Percentiles rank a stretch among this genome's conserved stretches.
These are phyloP conservation scores for Komagataella kurtzmanii DNA, from an alignment of 805 yeast species.

Conservation along the genomic window DNA sequence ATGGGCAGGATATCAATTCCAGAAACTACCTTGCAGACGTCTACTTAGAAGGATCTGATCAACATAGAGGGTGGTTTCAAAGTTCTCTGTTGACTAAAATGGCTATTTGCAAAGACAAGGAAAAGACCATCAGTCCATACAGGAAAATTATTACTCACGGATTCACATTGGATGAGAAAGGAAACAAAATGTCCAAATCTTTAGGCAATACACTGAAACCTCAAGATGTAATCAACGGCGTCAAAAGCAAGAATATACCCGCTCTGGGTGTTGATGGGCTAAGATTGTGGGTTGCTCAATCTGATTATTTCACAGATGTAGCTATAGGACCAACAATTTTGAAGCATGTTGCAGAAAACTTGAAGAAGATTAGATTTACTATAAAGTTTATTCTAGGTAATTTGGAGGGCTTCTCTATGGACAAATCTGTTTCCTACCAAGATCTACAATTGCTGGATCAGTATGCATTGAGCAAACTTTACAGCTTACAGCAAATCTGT, in stretches of 20 bases:
- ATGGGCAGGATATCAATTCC: slow-evolving; percentile 16
- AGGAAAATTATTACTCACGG: slow-evolving; percentile 82
- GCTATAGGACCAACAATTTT: slow-evolving; percentile 59
- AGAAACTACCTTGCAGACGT: slow-evolving; percentile 53
- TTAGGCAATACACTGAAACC: slow-evolving; percentile 76
- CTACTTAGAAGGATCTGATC: slow-evolving; percentile 96
- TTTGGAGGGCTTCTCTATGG: slow-evolving; percentile 26
- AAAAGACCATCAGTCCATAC: slow-evolving; percentile 37
- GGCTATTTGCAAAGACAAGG: slow-evolving; percentile 16
- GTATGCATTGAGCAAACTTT: slow-evolving; percentile 43
- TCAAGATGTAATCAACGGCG: slow-evolving; percentile 49
- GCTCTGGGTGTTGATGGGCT: slow-evolving; percentile 83
- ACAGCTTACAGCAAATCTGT: slow-evolving; percentile 27
- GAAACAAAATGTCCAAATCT: slow-evolving; percentile 89
- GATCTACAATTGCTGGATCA: slow-evolving; percentile 38
- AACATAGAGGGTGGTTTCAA: slow-evolving; percentile 99
- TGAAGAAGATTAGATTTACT: slow-evolving; percentile 74
- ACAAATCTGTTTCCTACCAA: slow-evolving; percentile 22
- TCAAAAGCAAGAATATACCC: slow-evolving; percentile 32
- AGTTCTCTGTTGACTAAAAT: slow-evolving; percentile 76
- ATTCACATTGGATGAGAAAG: slow-evolving; percentile 74
- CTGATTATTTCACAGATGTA: slow-evolving; percentile 77
- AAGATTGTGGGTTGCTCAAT: slow-evolving; percentile 80
- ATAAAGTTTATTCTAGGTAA: slow-evolving; percentile 77
- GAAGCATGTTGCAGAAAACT: slow-evolving; percentile 62